These are phyloP conservation scores for Verticillium nonalfalfae DNA, from an alignment of 2,329 filamentous ascomycete genomes.

Conservation along the genomic window DNA sequence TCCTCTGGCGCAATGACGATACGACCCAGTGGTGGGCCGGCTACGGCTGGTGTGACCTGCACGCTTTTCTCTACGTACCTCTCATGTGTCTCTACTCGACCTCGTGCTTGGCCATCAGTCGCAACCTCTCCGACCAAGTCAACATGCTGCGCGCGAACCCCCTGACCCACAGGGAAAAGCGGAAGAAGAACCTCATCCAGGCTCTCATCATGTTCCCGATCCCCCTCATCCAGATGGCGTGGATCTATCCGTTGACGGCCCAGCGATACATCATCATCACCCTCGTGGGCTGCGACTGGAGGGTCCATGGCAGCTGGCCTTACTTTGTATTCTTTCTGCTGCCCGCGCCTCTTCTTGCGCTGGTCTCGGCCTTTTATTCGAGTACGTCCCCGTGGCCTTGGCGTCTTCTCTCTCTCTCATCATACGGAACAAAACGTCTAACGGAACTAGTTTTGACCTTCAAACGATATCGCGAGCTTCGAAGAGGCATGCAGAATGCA, in stretches of 20 bases:
- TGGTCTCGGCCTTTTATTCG: slow-evolving; percentile 39
- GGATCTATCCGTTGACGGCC: slow-evolving; percentile 39
- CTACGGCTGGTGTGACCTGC: slow-evolving; percentile 46
- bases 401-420: background rate
- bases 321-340: slow-evolving; percentile 41
- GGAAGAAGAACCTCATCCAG: slow-evolving; percentile 36
- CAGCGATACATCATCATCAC: slow-evolving; percentile 44
- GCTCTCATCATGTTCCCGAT: slow-evolving; percentile 48
- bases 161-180: slow-evolving; percentile 32
- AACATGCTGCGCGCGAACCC: slow-evolving; percentile 33
- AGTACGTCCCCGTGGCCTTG: slow-evolving; percentile 27
- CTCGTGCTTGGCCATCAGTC: slow-evolving; percentile 49
- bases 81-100: slow-evolving; percentile 40
- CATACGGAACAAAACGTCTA: slow-evolving; percentile 1
- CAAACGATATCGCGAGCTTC: slow-evolving; percentile 38
- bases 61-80: slow-evolving; percentile 35
- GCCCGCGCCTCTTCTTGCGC: slow-evolving; percentile 35
- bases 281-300: slow-evolving; percentile 41
- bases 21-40: slow-evolving; percentile 44
- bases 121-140: slow-evolving; percentile 44
- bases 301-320: slow-evolving; percentile 38
- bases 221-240: slow-evolving; percentile 40
- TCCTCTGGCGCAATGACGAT: slow-evolving; percentile 48
- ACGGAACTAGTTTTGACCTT: slow-evolving; percentile 36
- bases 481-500: slow-evolving; percentile 30